Evolutionary conservation across 1,284 basidiomycete species (phyloP).

Genomic region (Rhizopogon parksii): DNA sequence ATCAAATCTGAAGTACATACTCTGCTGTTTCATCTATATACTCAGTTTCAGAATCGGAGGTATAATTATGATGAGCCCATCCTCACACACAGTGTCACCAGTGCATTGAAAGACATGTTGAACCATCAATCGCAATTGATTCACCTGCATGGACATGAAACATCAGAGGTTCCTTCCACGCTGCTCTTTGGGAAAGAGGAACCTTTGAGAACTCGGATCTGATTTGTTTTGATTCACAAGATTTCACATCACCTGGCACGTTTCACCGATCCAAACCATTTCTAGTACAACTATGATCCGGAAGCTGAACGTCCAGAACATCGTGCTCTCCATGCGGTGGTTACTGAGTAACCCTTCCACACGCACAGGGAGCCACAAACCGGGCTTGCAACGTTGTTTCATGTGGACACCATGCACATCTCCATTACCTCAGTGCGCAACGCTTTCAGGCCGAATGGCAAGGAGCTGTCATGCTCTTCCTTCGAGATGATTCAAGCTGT

Average conservation of each 20-base stretch:
- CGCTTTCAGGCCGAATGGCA: not conserved
- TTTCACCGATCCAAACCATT: not conserved
- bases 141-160: not conserved
- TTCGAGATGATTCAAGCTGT: slow-evolving; percentile 4
- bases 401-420: slow-evolving; percentile 2
- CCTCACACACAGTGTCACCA: too few species aligned
- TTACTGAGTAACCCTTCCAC: slow-evolving; percentile 1
- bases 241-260: not conserved
- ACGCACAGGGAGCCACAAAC: not conserved
- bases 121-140: not conserved
- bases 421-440: slow-evolving; percentile 1
- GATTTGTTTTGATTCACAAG: not conserved
- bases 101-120: too few species aligned
- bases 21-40: too few species aligned
- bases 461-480: not conserved
- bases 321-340: slow-evolving; percentile 1
- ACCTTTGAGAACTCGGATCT: not conserved
- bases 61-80: too few species aligned
- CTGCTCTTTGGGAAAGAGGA: not conserved
- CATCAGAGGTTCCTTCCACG: not conserved
- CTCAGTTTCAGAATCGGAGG: too few species aligned
- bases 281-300: slow-evolving; percentile 1
- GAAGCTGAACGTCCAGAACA: not conserved
- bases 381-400: not conserved
- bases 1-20: too few species aligned